Conservation (phyloP, 2,329 filamentous ascomycete species). For the Emmonsia crescens region DNA sequence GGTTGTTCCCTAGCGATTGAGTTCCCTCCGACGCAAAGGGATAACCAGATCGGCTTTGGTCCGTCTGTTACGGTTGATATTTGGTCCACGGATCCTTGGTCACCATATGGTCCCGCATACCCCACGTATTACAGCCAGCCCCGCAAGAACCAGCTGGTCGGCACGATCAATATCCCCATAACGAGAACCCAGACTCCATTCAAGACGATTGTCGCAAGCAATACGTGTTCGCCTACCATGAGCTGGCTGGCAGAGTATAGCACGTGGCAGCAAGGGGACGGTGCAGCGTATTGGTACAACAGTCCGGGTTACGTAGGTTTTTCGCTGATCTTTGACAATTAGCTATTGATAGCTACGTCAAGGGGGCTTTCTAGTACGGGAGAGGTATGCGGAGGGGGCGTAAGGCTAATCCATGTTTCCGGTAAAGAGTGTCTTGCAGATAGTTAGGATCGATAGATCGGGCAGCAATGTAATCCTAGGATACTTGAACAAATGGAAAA, state of each 20-base stretch:
- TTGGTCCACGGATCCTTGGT: background rate
- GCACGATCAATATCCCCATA: background rate
- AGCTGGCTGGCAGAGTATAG: background rate
- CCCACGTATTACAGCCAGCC: background rate
- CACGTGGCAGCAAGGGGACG: background rate
- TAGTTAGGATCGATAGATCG: background rate
- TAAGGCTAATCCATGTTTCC: background rate
- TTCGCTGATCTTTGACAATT: background rate
- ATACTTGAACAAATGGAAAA: background rate
- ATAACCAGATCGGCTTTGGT: background rate
- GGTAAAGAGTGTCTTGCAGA: background rate
- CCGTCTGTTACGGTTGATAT: background rate
- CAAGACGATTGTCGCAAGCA: background rate
- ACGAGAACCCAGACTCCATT: rapidly evolving
- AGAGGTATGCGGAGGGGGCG: too few relatives aligned
- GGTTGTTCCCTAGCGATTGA: background rate
- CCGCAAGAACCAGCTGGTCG: background rate
- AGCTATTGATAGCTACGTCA: background rate
- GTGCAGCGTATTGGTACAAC: background rate
- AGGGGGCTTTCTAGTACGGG: background rate
- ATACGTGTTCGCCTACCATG: background rate
- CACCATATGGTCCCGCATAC: background rate
- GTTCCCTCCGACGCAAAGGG: too few relatives aligned
- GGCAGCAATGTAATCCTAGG: background rate
- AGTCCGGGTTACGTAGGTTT: background rate